These are phyloP conservation scores for Ceratocystis albifundus DNA, from an alignment of 2,329 filamentous ascomycete species.

Conservation along the genomic window DNA sequence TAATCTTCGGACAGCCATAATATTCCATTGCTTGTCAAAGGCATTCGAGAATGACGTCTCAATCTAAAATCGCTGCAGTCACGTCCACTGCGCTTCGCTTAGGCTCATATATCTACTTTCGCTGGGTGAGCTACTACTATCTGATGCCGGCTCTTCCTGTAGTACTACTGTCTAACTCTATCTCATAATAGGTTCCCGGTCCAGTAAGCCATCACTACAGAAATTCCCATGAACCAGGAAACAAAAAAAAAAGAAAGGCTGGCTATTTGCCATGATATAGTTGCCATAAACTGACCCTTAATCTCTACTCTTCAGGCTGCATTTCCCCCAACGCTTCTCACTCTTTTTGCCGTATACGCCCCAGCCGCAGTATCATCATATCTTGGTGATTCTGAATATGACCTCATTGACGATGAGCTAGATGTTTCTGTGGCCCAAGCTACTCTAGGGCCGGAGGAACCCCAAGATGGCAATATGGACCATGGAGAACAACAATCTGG, in stretches of 20 bases:
- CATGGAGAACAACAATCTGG: background rate
- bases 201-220: constrained; percentile 26
- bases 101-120: constrained; percentile 46
- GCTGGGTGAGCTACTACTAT: constrained; percentile 43
- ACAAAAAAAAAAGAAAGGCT: background rate
- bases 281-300: background rate
- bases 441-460: background rate
- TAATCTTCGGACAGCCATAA: background rate
- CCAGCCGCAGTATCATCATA: constrained; percentile 51
- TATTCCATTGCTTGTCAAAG: background rate
- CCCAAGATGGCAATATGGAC: background rate
- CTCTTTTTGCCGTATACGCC: constrained; percentile 54
- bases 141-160: background rate
- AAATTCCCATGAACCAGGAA: constrained; percentile 2
- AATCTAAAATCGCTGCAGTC: constrained; percentile 27
- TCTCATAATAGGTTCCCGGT: constrained; percentile 26
- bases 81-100: constrained; percentile 33
- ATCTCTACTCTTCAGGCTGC: constrained; percentile 24
- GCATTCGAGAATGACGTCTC: constrained; percentile 10
- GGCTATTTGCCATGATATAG: background rate
- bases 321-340: constrained; percentile 34
- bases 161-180: background rate
- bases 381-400: constrained; percentile 44
- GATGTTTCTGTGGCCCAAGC: constrained; percentile 37
- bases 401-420: constrained; percentile 50